Conservation (phyloP, 2,329 filamentous ascomycete genomes). For the Colletotrichum plurivorum region DNA sequence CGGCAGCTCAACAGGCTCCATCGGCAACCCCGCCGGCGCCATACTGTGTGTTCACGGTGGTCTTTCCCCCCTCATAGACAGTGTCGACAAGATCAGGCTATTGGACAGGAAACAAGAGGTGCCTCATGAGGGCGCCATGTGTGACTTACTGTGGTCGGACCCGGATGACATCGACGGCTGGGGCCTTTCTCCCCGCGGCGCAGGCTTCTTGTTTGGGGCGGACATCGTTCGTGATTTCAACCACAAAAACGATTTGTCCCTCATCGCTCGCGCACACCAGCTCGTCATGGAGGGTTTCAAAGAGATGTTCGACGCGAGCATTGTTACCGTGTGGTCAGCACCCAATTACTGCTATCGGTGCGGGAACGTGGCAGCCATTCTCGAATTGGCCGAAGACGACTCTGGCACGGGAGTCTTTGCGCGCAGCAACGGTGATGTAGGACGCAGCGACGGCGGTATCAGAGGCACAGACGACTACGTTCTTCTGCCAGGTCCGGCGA, state of each 20-base stretch:
- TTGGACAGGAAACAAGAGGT: constrained; percentile 98
- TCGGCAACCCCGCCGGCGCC: constrained; percentile 81
- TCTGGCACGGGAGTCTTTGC: constrained; percentile 80
- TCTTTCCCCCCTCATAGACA: constrained; percentile 90
- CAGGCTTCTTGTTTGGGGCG: constrained; percentile 94
- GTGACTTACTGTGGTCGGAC: constrained; percentile 97
- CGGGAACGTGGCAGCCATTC: constrained; percentile 93
- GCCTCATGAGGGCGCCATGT: constrained; percentile 98
- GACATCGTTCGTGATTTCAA: constrained; percentile 98
- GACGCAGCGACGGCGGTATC: constrained; percentile 66
- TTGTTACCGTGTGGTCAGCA: constrained; percentile 98
- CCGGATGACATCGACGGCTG: constrained; percentile 98
- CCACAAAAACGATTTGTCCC: constrained; percentile 89
- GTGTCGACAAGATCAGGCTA: constrained; percentile 93
- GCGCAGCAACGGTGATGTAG: constrained; percentile 79
- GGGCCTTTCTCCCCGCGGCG: constrained; percentile 93
- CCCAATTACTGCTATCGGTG: constrained; percentile 98
- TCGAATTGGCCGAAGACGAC: constrained; percentile 92
- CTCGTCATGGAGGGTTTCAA: constrained; percentile 99
- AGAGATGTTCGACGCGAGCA: constrained; percentile 97
- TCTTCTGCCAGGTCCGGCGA: constrained; percentile 76
- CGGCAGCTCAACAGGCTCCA: constrained; percentile 73
- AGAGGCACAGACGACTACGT: constrained; percentile 43
- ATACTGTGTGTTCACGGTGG: constrained; percentile 97
- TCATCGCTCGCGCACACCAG: constrained; percentile 95